These are phyloP conservation scores for Epichloe coenophiala DNA, from an alignment of 2,329 filamentous ascomycete species.

Conservation along the genomic window DNA sequence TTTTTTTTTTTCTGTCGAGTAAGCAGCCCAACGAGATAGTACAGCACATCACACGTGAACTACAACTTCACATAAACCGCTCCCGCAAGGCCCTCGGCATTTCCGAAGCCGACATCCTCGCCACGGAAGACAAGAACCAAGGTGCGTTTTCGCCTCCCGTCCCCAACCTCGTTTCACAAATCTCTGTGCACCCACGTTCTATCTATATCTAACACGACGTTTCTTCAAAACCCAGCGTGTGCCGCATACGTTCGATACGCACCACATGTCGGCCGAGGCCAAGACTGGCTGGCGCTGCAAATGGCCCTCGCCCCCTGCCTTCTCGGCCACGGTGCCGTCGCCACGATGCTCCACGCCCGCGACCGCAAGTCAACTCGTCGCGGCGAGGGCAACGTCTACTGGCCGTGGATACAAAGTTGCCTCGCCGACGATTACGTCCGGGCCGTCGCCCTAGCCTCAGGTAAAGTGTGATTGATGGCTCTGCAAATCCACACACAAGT, in stretches of 20 bases:
- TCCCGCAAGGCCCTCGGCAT: conserved; percentile 79
- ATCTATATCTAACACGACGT: no score
- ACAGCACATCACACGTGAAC: conserved; percentile 64
- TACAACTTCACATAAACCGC: conserved; percentile 67
- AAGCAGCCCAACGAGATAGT: conserved; percentile 43
- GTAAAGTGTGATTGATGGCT: conserved; percentile 30
- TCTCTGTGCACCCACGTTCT: background rate
- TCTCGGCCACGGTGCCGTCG: conserved; percentile 77
- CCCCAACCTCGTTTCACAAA: no score
- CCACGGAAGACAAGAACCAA: conserved; percentile 59
- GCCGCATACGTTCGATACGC: conserved; percentile 53
- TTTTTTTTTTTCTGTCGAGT: no score
- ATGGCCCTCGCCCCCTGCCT: conserved; percentile 76
- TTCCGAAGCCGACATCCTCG: conserved; percentile 56
- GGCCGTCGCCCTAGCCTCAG: conserved; percentile 56
- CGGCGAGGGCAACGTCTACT: conserved; percentile 57
- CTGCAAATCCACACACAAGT: no score
- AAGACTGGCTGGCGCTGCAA: conserved; percentile 80
- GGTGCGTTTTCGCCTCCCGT: conserved; percentile 22
- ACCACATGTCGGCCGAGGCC: conserved; percentile 65
- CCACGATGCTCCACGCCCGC: conserved; percentile 53
- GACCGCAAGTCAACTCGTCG: conserved; percentile 34
- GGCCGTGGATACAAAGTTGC: conserved; percentile 87
- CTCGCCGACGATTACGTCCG: conserved; percentile 64
- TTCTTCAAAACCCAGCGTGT: conserved; percentile 34